Conservation (phyloP, 2,329 filamentous ascomycete species). For the Pseudogymnoascus sp. region DNA sequence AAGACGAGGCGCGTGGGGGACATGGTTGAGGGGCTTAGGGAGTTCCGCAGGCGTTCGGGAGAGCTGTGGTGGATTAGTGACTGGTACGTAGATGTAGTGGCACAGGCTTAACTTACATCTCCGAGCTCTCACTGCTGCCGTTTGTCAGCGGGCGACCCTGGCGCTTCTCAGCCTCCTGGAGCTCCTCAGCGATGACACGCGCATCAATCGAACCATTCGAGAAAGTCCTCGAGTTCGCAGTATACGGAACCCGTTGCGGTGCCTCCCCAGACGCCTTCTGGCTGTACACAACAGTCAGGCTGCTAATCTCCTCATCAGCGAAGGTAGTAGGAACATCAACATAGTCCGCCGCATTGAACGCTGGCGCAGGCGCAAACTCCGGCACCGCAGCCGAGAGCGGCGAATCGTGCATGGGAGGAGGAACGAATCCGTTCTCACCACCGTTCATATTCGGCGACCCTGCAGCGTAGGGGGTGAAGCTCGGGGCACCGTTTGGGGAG, state of each 20-base stretch:
- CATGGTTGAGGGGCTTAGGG: constrained; percentile 23
- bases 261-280: constrained; percentile 33
- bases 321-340: constrained; percentile 38
- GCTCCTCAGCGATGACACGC: constrained; percentile 43
- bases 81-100: not conserved
- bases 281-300: constrained; percentile 45
- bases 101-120: constrained; percentile 29
- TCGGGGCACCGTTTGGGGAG: constrained; percentile 29
- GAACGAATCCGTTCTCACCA: constrained; percentile 36
- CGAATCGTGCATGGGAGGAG: constrained; percentile 34
- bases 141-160: constrained; percentile 32
- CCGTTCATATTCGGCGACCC: constrained; percentile 22
- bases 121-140: constrained; percentile 34
- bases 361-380: constrained; percentile 42
- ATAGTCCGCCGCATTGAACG: constrained; percentile 23
- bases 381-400: constrained; percentile 58
- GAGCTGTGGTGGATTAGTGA: constrained; percentile 22
- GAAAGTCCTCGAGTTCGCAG: constrained; percentile 42
- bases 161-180: constrained; percentile 35
- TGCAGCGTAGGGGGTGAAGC: constrained; percentile 20
- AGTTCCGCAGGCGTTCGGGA: constrained; percentile 23
- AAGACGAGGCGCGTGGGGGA: constrained; percentile 23
- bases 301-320: constrained; percentile 46
- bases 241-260: constrained; percentile 32
- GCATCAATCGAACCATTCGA: constrained; percentile 52